phyloP scores from a whole-genome alignment of 2,329 filamentous ascomycete species.

The Talaromyces funiculosus region DNA sequence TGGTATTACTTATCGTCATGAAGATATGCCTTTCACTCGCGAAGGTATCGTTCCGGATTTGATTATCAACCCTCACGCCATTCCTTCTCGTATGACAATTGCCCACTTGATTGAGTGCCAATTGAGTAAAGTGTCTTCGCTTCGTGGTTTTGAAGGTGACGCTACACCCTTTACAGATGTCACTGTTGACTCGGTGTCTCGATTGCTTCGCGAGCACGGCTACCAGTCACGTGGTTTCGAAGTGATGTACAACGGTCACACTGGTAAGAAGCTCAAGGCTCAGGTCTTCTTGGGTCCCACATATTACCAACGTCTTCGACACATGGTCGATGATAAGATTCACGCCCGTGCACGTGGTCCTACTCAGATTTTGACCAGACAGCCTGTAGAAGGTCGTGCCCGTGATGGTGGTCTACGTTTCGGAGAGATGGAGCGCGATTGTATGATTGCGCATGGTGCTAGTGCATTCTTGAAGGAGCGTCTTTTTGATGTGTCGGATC shows the following conservation, averaged over 20 bases:
- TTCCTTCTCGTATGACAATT: slow-evolving; percentile 99
- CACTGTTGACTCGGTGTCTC: slow-evolving; percentile 88
- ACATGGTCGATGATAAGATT: slow-evolving; percentile 99
- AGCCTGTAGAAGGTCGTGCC: slow-evolving; percentile 97
- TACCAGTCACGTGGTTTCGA: slow-evolving; percentile 98
- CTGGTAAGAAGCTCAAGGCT: slow-evolving; percentile 83
- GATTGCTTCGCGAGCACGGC: slow-evolving; percentile 77
- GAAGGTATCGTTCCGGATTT: slow-evolving; percentile 91
- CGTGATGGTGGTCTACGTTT: slow-evolving; percentile 96
- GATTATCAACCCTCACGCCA: slow-evolving; percentile 99
- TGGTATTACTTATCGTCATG: slow-evolving; percentile 93
- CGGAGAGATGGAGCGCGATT: slow-evolving; percentile 99
- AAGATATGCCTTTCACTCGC: slow-evolving; percentile 96
- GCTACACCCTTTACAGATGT: slow-evolving; percentile 97
- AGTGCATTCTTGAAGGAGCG: slow-evolving; percentile 96
- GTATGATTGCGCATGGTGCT: slow-evolving; percentile 99
- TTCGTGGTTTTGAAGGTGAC: slow-evolving; percentile 93
- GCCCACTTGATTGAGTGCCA: slow-evolving; percentile 99
- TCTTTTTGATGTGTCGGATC: slow-evolving; percentile 94
- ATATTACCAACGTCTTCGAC: slow-evolving; percentile 95
- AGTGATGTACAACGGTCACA: slow-evolving; percentile 98
- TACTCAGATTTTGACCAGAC: slow-evolving; percentile 92
- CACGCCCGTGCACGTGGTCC: slow-evolving; percentile 96
- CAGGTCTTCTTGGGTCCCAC: slow-evolving; percentile 97
- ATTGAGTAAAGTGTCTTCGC: slow-evolving; percentile 87